Base-by-base conservation (phyloP, 140 eudicot species). In the Erigeron philadelphicus region DNA sequence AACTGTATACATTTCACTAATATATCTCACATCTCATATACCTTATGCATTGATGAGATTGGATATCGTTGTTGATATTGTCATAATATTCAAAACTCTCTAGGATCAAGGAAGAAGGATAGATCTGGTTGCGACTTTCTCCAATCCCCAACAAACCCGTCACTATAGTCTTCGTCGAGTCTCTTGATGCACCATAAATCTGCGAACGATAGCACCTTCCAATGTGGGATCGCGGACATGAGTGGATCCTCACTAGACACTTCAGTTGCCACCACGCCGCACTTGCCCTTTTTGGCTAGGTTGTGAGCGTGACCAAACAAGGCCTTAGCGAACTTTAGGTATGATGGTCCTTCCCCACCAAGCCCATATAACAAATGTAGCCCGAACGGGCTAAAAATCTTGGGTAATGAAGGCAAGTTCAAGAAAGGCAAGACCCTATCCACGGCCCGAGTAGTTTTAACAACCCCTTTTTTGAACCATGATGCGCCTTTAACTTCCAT, bases 101-200 rank as follows among this genome's bases (percentile, higher is more conserved):
- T 83, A 10, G 99, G 99, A 84, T 93, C 99, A 72, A 93, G 95
- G 72, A 93, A 93, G 71, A 93, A 84, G 10, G 99, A 85, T 60
- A 46, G 17, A 11, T 79, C 89, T 11, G 97, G 91, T 58, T 81
- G 87, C 45, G 99, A 87, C 74, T 87, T 93, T 1, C 95, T 89
- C 99, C 99, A 93, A 69, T 89, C 97, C 70, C 99, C 99, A 3
- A 88, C 81, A 23, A 86, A 76, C 9, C 96, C 96, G 59, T 88
- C 96, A 59, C 91, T 84, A 58, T 89, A 82, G 48, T 87, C 95
- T 64, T 84, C 96, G 72, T 85, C 86, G 18, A 93, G 86, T 71
- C 99, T 75, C 70, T 93, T 93, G 1, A 93, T 79, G 61, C 99
- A 93, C 99, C 99, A 93, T n/a, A 93, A 62, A 64, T 93, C 98